Evolutionary conservation across 805 yeast genomes (phyloP).

Genomic region (Lipomyces yamanashiensis): DNA sequence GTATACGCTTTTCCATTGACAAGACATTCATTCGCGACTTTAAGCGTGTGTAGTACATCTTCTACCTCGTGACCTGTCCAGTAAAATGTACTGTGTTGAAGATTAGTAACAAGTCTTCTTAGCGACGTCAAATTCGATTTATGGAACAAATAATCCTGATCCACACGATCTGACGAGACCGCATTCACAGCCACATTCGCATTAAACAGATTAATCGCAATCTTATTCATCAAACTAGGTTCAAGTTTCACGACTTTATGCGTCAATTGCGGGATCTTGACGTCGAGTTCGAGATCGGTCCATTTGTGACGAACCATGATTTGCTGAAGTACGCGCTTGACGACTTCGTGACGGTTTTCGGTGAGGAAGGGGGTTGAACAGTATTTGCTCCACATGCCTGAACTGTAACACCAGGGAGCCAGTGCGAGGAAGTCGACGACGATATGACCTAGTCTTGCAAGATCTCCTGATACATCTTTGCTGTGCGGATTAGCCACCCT

Average conservation of each 20-base stretch:
- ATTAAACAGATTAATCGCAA: conserved; percentile 66
- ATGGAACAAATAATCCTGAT: conserved; percentile 73
- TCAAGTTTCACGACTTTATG: conserved; percentile 62
- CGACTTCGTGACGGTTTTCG: conserved; percentile 26
- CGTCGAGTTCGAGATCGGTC: conserved; percentile 59
- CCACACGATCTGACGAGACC: conserved; percentile 70
- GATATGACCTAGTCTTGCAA: conserved; percentile 57
- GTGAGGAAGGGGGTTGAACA: conserved; percentile 57
- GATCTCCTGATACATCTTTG: conserved; percentile 47
- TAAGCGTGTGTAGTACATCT: conserved; percentile 59
- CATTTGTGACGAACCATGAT: conserved; percentile 62
- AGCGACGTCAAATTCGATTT: conserved; percentile 59
- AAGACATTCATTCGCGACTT: conserved; percentile 54
- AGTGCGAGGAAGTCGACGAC: conserved; percentile 59
- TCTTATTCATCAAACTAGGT: conserved; percentile 65
- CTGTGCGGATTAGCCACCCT: conserved; percentile 33
- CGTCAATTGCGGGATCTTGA: conserved; percentile 60
- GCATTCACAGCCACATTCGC: conserved; percentile 75
- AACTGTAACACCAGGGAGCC: conserved; percentile 60
- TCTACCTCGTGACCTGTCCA: conserved; percentile 73
- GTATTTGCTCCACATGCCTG: conserved; percentile 53
- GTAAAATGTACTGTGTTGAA: conserved; percentile 70
- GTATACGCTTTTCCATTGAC: conserved; percentile 40
- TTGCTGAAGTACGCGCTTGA: conserved; percentile 52
- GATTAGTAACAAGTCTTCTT: conserved; percentile 60